A percentile compares a stretch with the other conserved stretches of the same genome.
phyloP scores from a whole-genome alignment of 495 filamentous ascomycete genomes.

The Aspergillus haitiensis region DNA sequence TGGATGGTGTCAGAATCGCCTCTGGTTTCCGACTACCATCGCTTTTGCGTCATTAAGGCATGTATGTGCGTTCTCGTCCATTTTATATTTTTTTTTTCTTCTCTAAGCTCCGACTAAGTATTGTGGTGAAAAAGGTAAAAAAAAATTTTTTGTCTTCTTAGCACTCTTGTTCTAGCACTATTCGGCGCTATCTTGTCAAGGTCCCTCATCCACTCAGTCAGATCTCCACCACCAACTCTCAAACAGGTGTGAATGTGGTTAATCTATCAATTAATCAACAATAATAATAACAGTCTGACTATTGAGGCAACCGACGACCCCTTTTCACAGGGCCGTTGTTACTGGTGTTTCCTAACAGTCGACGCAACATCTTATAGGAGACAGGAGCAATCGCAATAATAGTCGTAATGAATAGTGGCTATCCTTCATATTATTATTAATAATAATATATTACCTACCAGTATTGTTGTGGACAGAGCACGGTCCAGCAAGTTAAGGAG shows the following conservation, averaged over 20 bases:
- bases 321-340: not conserved
- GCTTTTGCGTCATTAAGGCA: constrained; percentile 1
- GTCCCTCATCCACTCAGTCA: not conserved
- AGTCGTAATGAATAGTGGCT: not conserved
- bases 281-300: no score
- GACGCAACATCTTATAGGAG: not conserved
- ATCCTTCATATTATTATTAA: not conserved
- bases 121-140: not conserved
- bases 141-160: not conserved
- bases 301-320: not conserved
- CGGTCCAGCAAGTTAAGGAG: constrained; percentile 6
- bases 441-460: constrained; percentile 1
- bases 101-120: not conserved
- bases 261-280: no score
- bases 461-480: constrained; percentile 3
- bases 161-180: not conserved
- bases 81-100: not conserved
- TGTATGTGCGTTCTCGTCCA: not conserved
- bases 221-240: not conserved
- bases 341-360: no score
- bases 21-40: not conserved
- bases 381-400: not conserved
- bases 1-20: constrained; percentile 6
- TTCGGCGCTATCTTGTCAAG: not conserved
- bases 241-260: not conserved